Conservation (phyloP, 2,329 filamentous ascomycete species). For the Arthroderma sp. region DNA sequence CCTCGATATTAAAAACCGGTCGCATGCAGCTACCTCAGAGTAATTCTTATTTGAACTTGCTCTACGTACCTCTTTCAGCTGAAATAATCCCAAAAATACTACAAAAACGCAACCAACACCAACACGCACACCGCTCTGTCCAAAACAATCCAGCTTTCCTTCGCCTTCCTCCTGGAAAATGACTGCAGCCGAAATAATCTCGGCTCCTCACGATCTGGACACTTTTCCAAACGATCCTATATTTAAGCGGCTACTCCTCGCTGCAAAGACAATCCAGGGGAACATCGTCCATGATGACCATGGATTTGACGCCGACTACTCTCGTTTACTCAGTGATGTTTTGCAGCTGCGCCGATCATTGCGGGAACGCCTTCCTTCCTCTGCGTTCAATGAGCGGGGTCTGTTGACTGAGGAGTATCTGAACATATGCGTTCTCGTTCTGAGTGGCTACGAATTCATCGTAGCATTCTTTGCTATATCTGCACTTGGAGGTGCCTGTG, state of each 20-base stretch:
- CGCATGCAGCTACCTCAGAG: no score
- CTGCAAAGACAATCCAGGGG: neutral
- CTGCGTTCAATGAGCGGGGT: slow-evolving; percentile 23
- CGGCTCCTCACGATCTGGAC: no score
- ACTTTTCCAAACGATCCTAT: slow-evolving; percentile 8
- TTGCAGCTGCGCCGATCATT: slow-evolving; percentile 30
- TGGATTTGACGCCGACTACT: slow-evolving; percentile 19
- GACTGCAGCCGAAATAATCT: no score
- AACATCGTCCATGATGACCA: slow-evolving; percentile 5
- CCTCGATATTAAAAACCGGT: no score
- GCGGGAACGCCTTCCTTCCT: slow-evolving; percentile 14
- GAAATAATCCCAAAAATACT: no score
- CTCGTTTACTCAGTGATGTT: slow-evolving; percentile 33
- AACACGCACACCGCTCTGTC: no score
- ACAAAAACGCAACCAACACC: no score
- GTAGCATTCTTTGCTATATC: slow-evolving; percentile 34
- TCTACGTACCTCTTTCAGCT: no score
- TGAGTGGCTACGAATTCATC: slow-evolving; percentile 35
- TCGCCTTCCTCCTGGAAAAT: no score
- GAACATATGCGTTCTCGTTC: slow-evolving; percentile 29
- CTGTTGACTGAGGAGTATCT: slow-evolving; percentile 20
- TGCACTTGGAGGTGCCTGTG: slow-evolving; percentile 35
- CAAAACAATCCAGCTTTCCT: no score
- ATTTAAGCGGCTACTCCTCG: slow-evolving; percentile 2
- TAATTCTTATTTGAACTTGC: no score